A percentile compares a stretch with the other conserved stretches of the same genome.
phyloP scores from a whole-genome alignment of 148 eudicot species.

The Suaeda aralocaspica region DNA sequence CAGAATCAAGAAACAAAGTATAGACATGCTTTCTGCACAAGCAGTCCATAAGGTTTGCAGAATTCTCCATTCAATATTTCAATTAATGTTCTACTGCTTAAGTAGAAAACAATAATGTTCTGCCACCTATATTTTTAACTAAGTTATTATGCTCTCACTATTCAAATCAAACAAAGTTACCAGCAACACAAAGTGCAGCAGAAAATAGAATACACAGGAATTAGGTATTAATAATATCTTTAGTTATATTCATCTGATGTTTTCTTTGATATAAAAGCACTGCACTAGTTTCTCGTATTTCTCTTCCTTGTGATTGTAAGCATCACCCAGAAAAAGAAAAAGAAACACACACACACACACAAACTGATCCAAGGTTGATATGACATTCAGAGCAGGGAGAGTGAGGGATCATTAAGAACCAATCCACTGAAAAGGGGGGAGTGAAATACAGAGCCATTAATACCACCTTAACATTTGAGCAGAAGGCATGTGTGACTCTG shows the following conservation, averaged over 20 bases:
- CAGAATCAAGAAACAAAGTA: background rate
- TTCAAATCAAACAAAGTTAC: too few species aligned
- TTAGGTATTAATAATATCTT: background rate
- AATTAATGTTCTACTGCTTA: background rate
- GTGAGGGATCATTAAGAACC: background rate
- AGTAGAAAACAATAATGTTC: too few species aligned
- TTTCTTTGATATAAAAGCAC: background rate
- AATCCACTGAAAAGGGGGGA: background rate
- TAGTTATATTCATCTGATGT: background rate
- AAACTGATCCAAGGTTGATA: too few species aligned
- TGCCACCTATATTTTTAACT: background rate
- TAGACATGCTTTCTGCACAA: too few species aligned
- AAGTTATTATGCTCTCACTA: background rate
- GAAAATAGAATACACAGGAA: too few species aligned
- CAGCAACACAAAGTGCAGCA: too few species aligned
- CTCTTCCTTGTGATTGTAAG: background rate
- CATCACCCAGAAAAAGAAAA: background rate
- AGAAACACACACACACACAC: too few species aligned
- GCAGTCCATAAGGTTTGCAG: background rate
- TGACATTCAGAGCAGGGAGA: conserved; percentile 3
- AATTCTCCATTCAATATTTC: background rate
- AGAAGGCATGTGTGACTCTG: conserved; percentile 66
- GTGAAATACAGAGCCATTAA: background rate
- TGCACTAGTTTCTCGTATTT: background rate
- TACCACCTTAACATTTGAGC: conserved; percentile 53